Conservation (phyloP, 257 asterid genomes). For the Lycium barbarum region DNA sequence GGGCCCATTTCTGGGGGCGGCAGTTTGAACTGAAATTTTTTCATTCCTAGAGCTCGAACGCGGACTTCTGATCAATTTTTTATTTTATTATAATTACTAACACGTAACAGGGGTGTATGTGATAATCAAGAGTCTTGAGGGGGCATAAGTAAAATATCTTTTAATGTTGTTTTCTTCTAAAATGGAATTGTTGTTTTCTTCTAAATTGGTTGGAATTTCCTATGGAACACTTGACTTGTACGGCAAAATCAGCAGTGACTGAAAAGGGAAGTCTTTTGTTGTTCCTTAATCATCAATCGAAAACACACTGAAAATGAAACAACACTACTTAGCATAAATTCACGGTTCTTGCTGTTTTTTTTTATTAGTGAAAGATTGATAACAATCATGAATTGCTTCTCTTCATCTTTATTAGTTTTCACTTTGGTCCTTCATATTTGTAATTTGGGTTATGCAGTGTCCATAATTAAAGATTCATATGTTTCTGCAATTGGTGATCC, state of each 20-base stretch:
- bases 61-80: too few relatives aligned
- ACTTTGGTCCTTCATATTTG: slow-evolving; percentile 31
- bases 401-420: not conserved
- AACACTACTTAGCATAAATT: not conserved
- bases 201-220: not conserved
- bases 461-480: slow-evolving; percentile 40
- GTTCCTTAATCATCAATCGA: not conserved
- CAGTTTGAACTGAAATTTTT: too few relatives aligned
- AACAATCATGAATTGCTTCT: slow-evolving; percentile 31
- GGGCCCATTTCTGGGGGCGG: too few relatives aligned
- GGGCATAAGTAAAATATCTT: not conserved
- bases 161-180: not conserved
- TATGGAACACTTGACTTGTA: not conserved
- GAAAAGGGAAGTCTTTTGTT: not conserved
- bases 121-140: not conserved
- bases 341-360: not conserved
- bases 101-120: not conserved
- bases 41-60: too few relatives aligned
- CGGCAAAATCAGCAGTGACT: slow-evolving; percentile 3
- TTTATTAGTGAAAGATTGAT: not conserved
- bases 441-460: slow-evolving; percentile 37
- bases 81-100: too few relatives aligned
- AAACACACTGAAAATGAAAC: slow-evolving; percentile 15
- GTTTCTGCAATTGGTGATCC: slow-evolving; percentile 80
- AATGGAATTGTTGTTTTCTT: not conserved